These are phyloP conservation scores for Zygotorulaspora florentina DNA, from an alignment of 805 yeast genomes.

Conservation along the genomic window DNA sequence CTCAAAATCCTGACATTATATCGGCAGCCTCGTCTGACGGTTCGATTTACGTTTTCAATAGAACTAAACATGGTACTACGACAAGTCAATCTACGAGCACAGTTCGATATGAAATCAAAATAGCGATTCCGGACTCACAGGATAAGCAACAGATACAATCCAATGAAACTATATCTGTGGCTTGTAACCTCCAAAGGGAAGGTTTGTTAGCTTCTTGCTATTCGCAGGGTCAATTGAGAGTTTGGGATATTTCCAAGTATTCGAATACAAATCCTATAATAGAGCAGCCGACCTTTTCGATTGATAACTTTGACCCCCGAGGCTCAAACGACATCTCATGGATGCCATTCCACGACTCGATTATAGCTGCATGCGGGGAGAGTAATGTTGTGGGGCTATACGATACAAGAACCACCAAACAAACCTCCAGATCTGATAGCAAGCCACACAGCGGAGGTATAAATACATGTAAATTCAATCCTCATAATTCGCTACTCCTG, in stretches of 20 bases:
- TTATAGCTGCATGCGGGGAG: slow-evolving; percentile 69
- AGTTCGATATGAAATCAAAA: slow-evolving; percentile 19
- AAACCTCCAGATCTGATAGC: slow-evolving; percentile 7
- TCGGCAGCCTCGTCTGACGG: slow-evolving; percentile 71
- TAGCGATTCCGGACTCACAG: slow-evolving; percentile 22
- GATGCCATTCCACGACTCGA: slow-evolving; percentile 55
- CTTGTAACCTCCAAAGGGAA: slow-evolving; percentile 66
- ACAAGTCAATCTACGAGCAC: slow-evolving; percentile 21
- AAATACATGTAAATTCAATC: slow-evolving; percentile 59
- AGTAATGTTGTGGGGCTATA: slow-evolving; percentile 45
- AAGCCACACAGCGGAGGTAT: slow-evolving; percentile 38
- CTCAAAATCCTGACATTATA: slow-evolving; percentile 80
- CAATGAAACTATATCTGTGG: slow-evolving; percentile 63
- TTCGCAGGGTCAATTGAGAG: slow-evolving; percentile 55
- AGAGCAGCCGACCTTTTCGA: slow-evolving; percentile 20
- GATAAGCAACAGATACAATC: slow-evolving; percentile 26
- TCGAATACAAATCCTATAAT: slow-evolving; percentile 26
- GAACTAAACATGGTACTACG: slow-evolving; percentile 70
- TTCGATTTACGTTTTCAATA: slow-evolving; percentile 61
- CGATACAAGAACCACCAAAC: slow-evolving; percentile 45
- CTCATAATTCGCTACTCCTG: slow-evolving; percentile 49
- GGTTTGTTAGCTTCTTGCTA: slow-evolving; percentile 60
- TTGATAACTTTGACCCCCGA: slow-evolving; percentile 30
- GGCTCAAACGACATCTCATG: slow-evolving; percentile 75
- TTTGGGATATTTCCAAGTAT: slow-evolving; percentile 62